These are phyloP conservation scores for Arthrocladium fulminans DNA, from an alignment of 2,329 filamentous ascomycete genomes.

Conservation along the genomic window DNA sequence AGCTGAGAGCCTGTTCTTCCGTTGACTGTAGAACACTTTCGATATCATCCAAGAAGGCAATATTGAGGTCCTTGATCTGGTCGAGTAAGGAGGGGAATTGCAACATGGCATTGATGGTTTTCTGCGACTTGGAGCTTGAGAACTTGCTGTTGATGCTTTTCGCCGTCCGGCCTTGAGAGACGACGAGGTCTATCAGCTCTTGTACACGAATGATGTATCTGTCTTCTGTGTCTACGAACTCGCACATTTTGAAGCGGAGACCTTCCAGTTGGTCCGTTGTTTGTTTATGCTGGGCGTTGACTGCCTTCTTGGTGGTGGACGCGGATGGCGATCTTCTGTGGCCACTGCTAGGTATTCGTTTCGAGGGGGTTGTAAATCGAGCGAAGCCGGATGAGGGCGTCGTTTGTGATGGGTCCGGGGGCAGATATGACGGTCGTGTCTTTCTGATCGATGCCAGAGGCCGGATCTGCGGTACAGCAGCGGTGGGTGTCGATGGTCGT, in stretches of 20 bases:
- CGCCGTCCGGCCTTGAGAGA: constrained; percentile 63
- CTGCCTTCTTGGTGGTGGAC: constrained; percentile 44
- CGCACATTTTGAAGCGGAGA: constrained; percentile 77
- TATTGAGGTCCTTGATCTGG: constrained; percentile 71
- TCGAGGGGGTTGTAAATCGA: constrained; percentile 16
- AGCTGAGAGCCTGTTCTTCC: constrained; percentile 71
- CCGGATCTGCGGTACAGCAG: constrained; percentile 10
- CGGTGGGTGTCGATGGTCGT: constrained; percentile 15
- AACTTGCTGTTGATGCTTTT: constrained; percentile 62
- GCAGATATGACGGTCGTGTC: constrained; percentile 21
- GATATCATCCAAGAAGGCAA: constrained; percentile 68
- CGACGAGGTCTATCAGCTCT: constrained; percentile 72
- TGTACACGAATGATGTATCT: constrained; percentile 84
- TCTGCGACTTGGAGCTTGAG: constrained; percentile 17
- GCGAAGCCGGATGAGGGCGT: constrained; percentile 5
- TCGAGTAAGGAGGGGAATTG: constrained; percentile 71
- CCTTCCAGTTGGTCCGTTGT: constrained; percentile 84
- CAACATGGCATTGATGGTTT: constrained; percentile 22
- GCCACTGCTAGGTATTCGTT: constrained; percentile 15
- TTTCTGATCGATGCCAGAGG: constrained; percentile 21
- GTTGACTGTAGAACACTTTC: constrained; percentile 70
- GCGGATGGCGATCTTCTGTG: constrained; percentile 17
- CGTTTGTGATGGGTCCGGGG: constrained; percentile 12
- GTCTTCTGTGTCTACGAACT: constrained; percentile 87
- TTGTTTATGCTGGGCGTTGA: constrained; percentile 78